Evolutionary conservation across 2,329 filamentous ascomycete genomes (phyloP).

Genomic region (Mycosphaerella arachidis): DNA sequence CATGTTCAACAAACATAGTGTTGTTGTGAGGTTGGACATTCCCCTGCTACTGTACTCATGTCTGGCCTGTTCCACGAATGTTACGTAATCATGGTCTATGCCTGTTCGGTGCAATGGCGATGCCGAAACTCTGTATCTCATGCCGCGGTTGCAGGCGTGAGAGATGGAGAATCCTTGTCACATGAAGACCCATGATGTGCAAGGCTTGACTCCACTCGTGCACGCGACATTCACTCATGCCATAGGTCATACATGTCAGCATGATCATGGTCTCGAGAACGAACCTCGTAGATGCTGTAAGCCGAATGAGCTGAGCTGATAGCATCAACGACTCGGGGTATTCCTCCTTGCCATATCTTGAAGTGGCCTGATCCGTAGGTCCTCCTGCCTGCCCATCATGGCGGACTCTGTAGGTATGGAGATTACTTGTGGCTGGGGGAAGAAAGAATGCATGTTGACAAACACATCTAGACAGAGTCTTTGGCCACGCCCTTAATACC

Average conservation of each 20-base stretch:
- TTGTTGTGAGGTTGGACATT: background rate
- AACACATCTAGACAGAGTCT: slow-evolving; percentile 73
- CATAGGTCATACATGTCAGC: background rate
- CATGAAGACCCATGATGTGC: background rate
- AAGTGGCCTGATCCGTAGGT: background rate
- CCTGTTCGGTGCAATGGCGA: slow-evolving; percentile 1
- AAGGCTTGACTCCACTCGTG: background rate
- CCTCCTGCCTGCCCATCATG: slow-evolving; percentile 14
- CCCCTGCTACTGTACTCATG: background rate
- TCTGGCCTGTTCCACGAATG: background rate
- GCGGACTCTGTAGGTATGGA: slow-evolving; percentile 30
- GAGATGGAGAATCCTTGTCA: slow-evolving; percentile 6
- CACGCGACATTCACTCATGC: slow-evolving; percentile 1
- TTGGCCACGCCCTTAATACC: slow-evolving; percentile 97
- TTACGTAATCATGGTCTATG: slow-evolving; percentile 1
- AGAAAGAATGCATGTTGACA: background rate
- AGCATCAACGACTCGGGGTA: background rate
- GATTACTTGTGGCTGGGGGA: background rate
- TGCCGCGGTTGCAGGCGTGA: slow-evolving; percentile 3
- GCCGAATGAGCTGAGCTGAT: slow-evolving; percentile 3
- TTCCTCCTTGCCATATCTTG: background rate
- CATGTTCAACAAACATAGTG: background rate
- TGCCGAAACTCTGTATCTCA: background rate
- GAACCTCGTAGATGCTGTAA: background rate
- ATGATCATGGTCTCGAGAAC: background rate